phyloP scores from a whole-genome alignment of 768 basidiomycete species.

The Suillus discolor region DNA sequence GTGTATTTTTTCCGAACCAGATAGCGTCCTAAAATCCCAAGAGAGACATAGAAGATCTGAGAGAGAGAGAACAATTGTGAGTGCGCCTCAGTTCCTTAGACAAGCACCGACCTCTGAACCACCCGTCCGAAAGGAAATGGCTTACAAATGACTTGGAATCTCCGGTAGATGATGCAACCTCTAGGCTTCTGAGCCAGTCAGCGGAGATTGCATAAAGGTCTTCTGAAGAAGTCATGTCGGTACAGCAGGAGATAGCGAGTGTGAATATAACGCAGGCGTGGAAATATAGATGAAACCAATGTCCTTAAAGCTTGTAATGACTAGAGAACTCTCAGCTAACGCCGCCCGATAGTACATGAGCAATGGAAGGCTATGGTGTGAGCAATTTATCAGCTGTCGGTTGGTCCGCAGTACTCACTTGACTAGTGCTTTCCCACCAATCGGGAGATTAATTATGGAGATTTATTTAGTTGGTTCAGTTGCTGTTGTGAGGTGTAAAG shows the following conservation, averaged over 20 bases:
- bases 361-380: neutral
- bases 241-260: neutral
- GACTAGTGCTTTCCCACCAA: neutral
- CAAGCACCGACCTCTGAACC: neutral
- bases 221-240: neutral
- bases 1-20: neutral
- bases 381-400: neutral
- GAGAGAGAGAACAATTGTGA: neutral
- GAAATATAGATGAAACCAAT: neutral
- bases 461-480: neutral
- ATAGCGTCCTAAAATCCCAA: constrained; percentile 2
- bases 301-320: neutral
- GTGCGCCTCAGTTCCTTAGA: neutral
- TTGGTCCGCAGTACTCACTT: neutral
- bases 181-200: neutral
- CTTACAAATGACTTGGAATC: neutral
- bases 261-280: neutral
- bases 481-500: neutral
- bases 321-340: no score
- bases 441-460: neutral
- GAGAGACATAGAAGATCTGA: constrained; percentile 1
- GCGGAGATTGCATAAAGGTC: neutral
- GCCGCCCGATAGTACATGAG: neutral
- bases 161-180: neutral
- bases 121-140: neutral